A percentile compares a stretch with the other conserved stretches of the same genome.
phyloP scores from a whole-genome alignment of 2,329 filamentous ascomycete genomes.

The Epichloe glyceriae region DNA sequence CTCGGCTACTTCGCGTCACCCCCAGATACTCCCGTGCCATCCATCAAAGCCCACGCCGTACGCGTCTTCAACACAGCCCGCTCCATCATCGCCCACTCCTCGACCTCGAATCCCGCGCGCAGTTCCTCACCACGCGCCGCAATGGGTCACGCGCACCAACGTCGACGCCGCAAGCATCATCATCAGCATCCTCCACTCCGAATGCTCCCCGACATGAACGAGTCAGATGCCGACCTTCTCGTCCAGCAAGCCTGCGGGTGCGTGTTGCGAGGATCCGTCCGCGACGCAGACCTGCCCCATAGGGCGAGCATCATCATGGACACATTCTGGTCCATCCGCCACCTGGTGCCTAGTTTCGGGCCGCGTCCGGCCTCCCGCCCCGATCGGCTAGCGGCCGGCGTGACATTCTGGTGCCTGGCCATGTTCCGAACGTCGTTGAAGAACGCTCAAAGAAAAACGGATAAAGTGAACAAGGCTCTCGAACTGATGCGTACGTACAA shows the following conservation, averaged over 20 bases:
- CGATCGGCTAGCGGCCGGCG: slow-evolving; percentile 33
- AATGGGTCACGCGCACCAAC: slow-evolving; percentile 35
- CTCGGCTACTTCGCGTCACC: slow-evolving; percentile 35
- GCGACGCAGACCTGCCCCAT: slow-evolving; percentile 35
- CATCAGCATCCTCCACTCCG: slow-evolving; percentile 32
- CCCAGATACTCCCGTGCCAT: slow-evolving; percentile 22
- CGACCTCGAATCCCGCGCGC: slow-evolving; percentile 26
- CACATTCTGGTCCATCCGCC: slow-evolving; percentile 32
- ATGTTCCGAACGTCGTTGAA: slow-evolving; percentile 32
- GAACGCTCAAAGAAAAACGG: slow-evolving; percentile 20
- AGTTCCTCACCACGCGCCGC: slow-evolving; percentile 34
- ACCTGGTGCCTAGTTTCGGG: slow-evolving; percentile 25
- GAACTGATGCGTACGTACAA: slow-evolving; percentile 18
- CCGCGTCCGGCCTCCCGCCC: slow-evolving; percentile 28
- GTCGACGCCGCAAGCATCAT: slow-evolving; percentile 33
- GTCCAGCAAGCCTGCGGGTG: slow-evolving; percentile 21
- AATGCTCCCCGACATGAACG: slow-evolving; percentile 23
- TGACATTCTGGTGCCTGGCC: slow-evolving; percentile 36
- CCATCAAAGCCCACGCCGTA: slow-evolving; percentile 30
- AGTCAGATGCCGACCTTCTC: slow-evolving; percentile 18
- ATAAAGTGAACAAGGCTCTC: slow-evolving; percentile 18
- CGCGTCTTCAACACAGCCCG: slow-evolving; percentile 36
- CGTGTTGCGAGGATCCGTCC: slow-evolving; percentile 29
- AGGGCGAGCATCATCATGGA: slow-evolving; percentile 34
- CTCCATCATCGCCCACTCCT: slow-evolving; percentile 29